Evolutionary conservation across 2,329 filamentous ascomycete genomes (phyloP).

Genomic region (Epichloe aotearoae): DNA sequence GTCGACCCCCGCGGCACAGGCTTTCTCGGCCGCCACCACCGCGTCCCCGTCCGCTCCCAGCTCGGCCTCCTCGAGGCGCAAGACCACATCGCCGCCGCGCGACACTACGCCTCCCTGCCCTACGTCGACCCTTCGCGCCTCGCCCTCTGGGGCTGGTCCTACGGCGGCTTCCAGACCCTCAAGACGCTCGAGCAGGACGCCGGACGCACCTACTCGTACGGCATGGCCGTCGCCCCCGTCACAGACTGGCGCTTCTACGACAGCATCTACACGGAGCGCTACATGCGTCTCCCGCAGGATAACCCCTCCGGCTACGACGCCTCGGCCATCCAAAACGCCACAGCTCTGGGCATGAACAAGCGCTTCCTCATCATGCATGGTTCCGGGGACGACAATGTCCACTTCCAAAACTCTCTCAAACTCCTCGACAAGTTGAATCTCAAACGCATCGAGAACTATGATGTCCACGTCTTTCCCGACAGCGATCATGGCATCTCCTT

Average conservation of each 20-base stretch:
- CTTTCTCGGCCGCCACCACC: conserved; percentile 71
- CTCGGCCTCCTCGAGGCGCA: conserved; percentile 74
- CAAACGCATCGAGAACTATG: conserved; percentile 77
- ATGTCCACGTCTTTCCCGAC: conserved; percentile 92
- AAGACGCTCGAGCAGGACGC: conserved; percentile 90
- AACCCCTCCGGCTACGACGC: conserved; percentile 67
- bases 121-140: conserved; percentile 76
- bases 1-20: conserved; percentile 91
- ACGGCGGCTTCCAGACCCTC: conserved; percentile 86
- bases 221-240: conserved; percentile 97
- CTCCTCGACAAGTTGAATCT: conserved; percentile 79
- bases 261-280: conserved; percentile 86
- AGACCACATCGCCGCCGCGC: conserved; percentile 84
- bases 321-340: conserved; percentile 60
- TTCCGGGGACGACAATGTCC: conserved; percentile 93
- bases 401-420: conserved; percentile 85
- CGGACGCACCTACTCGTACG: conserved; percentile 83
- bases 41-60: conserved; percentile 70
- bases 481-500: conserved; percentile 93
- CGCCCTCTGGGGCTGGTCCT: conserved; percentile 98
- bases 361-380: conserved; percentile 95
- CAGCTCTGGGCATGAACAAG: conserved; percentile 60
- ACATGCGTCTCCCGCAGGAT: conserved; percentile 87
- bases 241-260: conserved; percentile 97
- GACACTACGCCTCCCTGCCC: conserved; percentile 64